Evolutionary conservation across 306 rosid species (phyloP).

Genomic region (Carpinus viminea): DNA sequence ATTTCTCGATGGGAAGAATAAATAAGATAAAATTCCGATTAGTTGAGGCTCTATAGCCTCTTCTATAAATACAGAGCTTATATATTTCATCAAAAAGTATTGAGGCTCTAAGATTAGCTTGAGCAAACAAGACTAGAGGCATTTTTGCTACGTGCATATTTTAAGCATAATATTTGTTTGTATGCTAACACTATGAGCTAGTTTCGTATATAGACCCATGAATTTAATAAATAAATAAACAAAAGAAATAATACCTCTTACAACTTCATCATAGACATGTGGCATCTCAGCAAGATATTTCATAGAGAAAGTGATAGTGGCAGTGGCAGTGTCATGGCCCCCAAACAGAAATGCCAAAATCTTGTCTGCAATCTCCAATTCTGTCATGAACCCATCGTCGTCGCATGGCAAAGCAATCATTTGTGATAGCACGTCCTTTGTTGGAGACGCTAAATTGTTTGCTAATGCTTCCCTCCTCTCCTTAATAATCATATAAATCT

Average conservation of each 20-base stretch:
- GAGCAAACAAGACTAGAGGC: too few relatives aligned
- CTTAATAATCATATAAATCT: neutral
- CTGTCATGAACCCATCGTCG: neutral
- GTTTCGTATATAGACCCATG: too few relatives aligned
- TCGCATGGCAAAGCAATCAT: neutral
- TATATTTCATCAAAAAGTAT: too few relatives aligned
- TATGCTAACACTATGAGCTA: too few relatives aligned
- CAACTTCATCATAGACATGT: neutral
- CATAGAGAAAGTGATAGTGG: neutral
- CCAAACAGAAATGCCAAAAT: neutral
- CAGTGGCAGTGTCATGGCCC: neutral
- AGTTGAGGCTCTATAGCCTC: too few relatives aligned
- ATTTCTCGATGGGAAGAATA: too few relatives aligned
- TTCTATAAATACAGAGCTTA: too few relatives aligned
- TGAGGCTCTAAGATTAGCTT: too few relatives aligned
- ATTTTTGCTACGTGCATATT: too few relatives aligned
- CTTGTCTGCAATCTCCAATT: neutral
- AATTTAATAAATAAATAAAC: too few relatives aligned
- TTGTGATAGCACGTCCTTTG: neutral
- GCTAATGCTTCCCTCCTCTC: conserved; percentile 2
- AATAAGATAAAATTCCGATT: too few relatives aligned
- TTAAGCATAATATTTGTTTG: too few relatives aligned
- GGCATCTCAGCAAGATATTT: conserved; percentile 1
- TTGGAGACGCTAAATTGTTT: neutral
- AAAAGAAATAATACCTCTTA: neutral